Evolutionary conservation across 768 basidiomycete genomes (phyloP).

Genomic region (Rickenella mellea): DNA sequence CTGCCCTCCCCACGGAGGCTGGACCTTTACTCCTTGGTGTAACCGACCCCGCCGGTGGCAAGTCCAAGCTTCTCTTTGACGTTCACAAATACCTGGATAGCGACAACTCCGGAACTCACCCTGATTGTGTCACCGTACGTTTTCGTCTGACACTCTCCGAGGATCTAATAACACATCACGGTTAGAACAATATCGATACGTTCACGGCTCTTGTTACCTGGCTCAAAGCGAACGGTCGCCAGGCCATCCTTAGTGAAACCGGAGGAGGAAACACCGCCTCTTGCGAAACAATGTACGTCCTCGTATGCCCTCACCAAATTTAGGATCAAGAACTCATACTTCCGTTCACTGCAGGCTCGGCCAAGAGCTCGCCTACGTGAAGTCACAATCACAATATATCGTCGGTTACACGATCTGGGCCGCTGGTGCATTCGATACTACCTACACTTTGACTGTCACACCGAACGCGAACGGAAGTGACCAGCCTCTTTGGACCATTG

Average conservation of each 20-base stretch:
- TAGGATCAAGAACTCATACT: conserved; percentile 7
- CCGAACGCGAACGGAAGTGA: conserved; percentile 38
- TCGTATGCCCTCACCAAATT: conserved; percentile 7
- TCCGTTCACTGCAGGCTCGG: conserved; percentile 21
- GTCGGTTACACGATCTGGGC: conserved; percentile 47
- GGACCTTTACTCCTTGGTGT: conserved; percentile 30
- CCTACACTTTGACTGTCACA: conserved; percentile 39
- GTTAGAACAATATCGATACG: conserved; percentile 38
- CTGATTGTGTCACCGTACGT: conserved; percentile 30
- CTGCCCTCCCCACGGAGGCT: conserved; percentile 27
- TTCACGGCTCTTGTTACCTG: conserved; percentile 32
- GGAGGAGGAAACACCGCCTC: conserved; percentile 32
- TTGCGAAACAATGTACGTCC: conserved; percentile 24
- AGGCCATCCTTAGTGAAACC: conserved; percentile 34
- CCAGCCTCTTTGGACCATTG: conserved; percentile 34
- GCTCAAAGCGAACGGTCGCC: conserved; percentile 31
- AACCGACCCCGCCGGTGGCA: conserved; percentile 30
- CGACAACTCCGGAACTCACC: conserved; percentile 33
- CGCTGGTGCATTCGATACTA: conserved; percentile 41
- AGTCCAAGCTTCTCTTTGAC: conserved; percentile 31
- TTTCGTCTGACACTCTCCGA: conserved; percentile 16
- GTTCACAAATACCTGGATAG: conserved; percentile 38
- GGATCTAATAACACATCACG: conserved; percentile 16
- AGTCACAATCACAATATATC: conserved; percentile 30
- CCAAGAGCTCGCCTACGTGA: conserved; percentile 35